Conservation (phyloP, 192 early-diverging fungal genomes). For the Radiomyces spectabilis region DNA sequence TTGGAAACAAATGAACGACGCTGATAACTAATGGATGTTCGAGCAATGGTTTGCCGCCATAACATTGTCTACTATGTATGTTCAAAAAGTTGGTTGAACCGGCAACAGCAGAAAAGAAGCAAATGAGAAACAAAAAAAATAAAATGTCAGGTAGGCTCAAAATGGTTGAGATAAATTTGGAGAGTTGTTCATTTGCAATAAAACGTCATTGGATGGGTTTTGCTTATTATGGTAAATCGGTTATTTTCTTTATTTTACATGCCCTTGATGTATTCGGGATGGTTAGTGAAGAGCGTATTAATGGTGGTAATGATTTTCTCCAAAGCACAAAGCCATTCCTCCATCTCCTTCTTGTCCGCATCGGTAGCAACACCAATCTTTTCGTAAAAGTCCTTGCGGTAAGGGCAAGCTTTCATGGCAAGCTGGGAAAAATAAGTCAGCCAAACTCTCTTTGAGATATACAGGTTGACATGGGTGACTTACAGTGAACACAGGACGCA, state of each 20-base stretch:
- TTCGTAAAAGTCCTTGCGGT: constrained; percentile 80
- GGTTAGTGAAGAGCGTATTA: constrained; percentile 46
- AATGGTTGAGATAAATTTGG: background rate
- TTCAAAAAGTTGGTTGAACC: no score
- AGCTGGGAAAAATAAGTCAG: constrained; percentile 39
- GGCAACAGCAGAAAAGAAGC: background rate
- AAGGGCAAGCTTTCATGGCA: constrained; percentile 91
- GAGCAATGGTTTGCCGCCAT: no score
- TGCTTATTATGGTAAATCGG: background rate
- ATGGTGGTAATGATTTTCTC: constrained; percentile 63
- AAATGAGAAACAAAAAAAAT: background rate
- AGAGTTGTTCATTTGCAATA: background rate
- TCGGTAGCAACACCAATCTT: constrained; percentile 66
- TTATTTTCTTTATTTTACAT: constrained; percentile 24
- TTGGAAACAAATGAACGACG: no score
- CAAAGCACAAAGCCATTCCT: constrained; percentile 67
- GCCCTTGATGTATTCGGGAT: constrained; percentile 31
- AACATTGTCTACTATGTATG: no score
- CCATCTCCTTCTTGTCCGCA: constrained; percentile 48
- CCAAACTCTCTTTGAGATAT: background rate
- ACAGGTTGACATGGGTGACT: no score
- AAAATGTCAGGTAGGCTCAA: background rate
- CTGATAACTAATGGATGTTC: no score
- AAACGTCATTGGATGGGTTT: background rate
- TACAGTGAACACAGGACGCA: constrained; percentile 61